These are phyloP conservation scores for Globisporangium megalacanthum DNA, from an alignment of 352 stramenopile genomes.

Conservation along the genomic window DNA sequence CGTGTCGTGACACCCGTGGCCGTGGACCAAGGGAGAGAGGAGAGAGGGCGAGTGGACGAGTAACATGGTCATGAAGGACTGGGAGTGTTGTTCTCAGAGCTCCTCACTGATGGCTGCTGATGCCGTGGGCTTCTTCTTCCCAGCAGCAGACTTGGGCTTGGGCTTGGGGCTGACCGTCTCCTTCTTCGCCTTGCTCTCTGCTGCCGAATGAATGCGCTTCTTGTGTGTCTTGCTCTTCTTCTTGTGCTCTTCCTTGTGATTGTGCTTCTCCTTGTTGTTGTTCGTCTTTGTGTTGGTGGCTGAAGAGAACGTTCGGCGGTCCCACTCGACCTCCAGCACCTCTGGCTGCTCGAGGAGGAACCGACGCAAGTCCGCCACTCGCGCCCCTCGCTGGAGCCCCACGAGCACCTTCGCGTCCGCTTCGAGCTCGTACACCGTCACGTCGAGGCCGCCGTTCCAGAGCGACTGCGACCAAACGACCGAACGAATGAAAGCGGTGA, in stretches of 20 bases:
- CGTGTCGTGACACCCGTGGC: neutral
- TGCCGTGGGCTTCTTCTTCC: neutral
- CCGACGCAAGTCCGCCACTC: slow-evolving; percentile 30
- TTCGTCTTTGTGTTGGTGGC: slow-evolving; percentile 14
- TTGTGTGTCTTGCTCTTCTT: slow-evolving; percentile 2
- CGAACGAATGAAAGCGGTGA: slow-evolving; percentile 1
- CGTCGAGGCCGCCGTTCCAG: slow-evolving; percentile 64
- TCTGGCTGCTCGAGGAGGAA: slow-evolving; percentile 53
- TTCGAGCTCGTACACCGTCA: slow-evolving; percentile 67
- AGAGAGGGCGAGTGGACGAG: neutral
- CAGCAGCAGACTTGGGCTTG: too few species aligned
- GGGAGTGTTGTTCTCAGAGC: too few species aligned
- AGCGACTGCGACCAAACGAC: slow-evolving; percentile 37
- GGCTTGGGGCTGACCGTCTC: neutral
- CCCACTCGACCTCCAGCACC: slow-evolving; percentile 63
- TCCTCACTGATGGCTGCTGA: neutral
- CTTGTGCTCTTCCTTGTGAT: neutral
- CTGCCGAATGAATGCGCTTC: neutral
- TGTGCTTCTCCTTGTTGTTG: slow-evolving; percentile 5
- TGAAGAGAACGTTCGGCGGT: slow-evolving; percentile 31
- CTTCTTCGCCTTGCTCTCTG: neutral
- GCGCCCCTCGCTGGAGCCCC: slow-evolving; percentile 58
- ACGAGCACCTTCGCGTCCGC: slow-evolving; percentile 47
- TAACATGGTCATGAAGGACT: too few species aligned
- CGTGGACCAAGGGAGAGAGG: neutral